A percentile compares a stretch with the other conserved stretches of the same genome.
Evolutionary conservation across 2,329 filamentous ascomycete genomes (phyloP).

Genomic region (Rhexocercosporidium sp.): DNA sequence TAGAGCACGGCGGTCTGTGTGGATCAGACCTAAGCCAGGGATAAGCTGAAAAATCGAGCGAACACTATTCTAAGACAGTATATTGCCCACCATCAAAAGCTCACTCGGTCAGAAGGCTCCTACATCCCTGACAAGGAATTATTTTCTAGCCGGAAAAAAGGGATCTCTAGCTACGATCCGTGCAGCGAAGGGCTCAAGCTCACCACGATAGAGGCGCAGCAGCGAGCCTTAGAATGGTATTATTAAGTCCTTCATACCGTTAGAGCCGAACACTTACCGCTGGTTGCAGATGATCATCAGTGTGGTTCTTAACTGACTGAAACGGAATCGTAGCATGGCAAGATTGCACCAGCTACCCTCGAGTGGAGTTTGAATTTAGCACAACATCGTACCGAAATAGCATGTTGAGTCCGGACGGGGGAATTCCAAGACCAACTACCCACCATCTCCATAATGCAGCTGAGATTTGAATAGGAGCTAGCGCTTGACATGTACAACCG

Average conservation of each 20-base stretch:
- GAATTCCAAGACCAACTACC: background rate
- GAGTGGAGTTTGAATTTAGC: background rate
- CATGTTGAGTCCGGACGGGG: background rate
- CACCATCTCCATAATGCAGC: background rate
- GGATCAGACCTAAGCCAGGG: too few species aligned
- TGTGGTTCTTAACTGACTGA: background rate
- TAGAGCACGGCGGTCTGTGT: too few species aligned
- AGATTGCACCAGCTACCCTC: background rate
- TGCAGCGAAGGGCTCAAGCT: background rate
- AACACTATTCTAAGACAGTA: background rate
- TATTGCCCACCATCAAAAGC: background rate
- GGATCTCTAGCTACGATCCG: background rate
- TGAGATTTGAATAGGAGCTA: background rate
- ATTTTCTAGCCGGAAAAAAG: background rate
- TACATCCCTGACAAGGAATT: background rate
- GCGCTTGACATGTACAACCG: background rate
- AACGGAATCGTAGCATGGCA: background rate
- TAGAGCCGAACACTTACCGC: background rate
- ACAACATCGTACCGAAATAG: background rate
- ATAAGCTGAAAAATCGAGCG: background rate
- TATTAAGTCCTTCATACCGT: background rate
- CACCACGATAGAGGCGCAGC: background rate
- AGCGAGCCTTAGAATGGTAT: constrained; percentile 5
- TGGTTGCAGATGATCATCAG: background rate
- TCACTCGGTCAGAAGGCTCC: background rate